Evolutionary conservation across 805 yeast genomes (phyloP), one percentile per base, ranked within the genome.

Genomic region (Hanseniaspora nectarophila): DNA sequence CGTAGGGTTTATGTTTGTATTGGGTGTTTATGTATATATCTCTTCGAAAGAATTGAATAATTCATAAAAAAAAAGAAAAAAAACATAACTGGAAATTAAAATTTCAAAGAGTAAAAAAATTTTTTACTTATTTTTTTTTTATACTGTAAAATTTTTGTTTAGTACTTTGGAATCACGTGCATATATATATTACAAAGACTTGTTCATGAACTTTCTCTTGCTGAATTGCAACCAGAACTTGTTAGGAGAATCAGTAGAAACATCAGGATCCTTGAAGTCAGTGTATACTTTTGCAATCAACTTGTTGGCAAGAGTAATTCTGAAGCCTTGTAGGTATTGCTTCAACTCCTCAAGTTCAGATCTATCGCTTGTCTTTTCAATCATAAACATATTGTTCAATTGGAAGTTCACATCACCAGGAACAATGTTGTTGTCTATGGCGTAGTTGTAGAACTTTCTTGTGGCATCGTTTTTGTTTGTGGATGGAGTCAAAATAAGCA

Each of bases 371-470:
- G 96, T 77, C 61, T 80, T 84, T 32, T 73, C 70, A 45, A 77
- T 58, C 68, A 67, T 80, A 78, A 63, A 92, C 63, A 58, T 67
- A 0, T 87, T 76, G 66, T 89, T 90, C 67, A 92, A 73, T 18
- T 97, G 97, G 72, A 92, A 92, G 13, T 90, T 88, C 8, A 90
- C 80, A 56, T 92, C 96, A 23, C 99, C 99, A 1, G 99, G 99
- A 56, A 92, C 75, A 63, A 80, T 79, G 37, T 51, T 51, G 20
- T 49, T 45, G 59, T 90, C 97, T 54, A 92, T 73, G 1, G 97
- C 82, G 57, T 88, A 74, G 62, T 89, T 89, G 57, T 85, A 88
- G 57, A 92, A 74, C n/a, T 72, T 67, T 56, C 81, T 75, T 24
- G 72, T 70, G 0, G 89, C 88, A 48, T 83, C 89, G 52, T 70